Percentiles rank a stretch among this genome's conserved stretches.
phyloP scores from a whole-genome alignment of 2,329 filamentous ascomycete genomes.

The Fusarium papillatum region DNA sequence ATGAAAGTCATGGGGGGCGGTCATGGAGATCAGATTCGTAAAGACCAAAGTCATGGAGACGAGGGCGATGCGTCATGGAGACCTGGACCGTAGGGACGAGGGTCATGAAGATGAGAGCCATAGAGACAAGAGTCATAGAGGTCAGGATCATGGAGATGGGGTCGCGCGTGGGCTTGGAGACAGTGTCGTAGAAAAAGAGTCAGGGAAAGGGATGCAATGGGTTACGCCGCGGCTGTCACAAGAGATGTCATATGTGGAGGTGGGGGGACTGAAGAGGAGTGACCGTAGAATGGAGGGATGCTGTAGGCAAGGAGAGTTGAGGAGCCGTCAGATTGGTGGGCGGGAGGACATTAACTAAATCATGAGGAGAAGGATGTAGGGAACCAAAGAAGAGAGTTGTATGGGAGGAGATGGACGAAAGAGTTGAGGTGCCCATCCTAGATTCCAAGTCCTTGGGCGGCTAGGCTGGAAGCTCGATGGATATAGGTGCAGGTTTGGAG shows the following conservation, averaged over 20 bases:
- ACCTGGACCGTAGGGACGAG: neutral
- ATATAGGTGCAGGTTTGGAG: neutral
- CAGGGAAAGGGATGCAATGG: neutral
- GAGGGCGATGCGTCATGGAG: neutral
- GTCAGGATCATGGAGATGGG: neutral
- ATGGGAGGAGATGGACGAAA: neutral
- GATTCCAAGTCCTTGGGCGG: neutral
- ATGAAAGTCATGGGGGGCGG: neutral
- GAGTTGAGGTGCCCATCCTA: neutral
- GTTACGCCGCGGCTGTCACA: neutral
- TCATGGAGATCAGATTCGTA: neutral
- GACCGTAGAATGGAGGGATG: neutral
- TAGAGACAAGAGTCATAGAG: neutral
- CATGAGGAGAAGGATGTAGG: neutral
- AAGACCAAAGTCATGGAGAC: neutral
- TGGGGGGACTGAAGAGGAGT: too few species aligned
- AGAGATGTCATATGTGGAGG: neutral
- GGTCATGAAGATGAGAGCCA: neutral
- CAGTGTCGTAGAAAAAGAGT: neutral
- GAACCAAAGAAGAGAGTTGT: neutral
- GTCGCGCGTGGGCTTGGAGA: neutral
- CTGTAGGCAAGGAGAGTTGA: neutral
- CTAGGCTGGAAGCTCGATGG: neutral
- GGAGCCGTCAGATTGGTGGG: neutral
- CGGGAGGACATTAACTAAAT: neutral